Evolutionary conservation across 371 early-diverging fungal species (phyloP).

Genomic region (Apophysomyces elegans): DNA sequence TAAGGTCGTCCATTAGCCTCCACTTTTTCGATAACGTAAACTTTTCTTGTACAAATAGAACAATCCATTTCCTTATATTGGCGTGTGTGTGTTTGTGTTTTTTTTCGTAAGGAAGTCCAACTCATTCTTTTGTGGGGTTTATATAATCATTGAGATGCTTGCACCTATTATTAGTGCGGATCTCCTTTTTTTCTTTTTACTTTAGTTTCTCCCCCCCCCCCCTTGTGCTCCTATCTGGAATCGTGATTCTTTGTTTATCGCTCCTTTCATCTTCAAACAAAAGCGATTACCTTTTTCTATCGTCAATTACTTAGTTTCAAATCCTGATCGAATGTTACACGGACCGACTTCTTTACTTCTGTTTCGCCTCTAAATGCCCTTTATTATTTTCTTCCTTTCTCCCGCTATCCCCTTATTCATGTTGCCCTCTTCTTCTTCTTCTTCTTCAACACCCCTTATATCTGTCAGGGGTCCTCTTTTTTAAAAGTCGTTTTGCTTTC

Average conservation of each 20-base stretch:
- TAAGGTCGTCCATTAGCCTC: slow-evolving; percentile 63
- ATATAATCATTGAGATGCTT: not conserved
- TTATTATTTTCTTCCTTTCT: too few relatives aligned
- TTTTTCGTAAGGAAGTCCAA: slow-evolving; percentile 1
- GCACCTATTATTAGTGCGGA: slow-evolving; percentile 4
- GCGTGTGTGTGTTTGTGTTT: not conserved
- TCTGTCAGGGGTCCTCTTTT: too few relatives aligned
- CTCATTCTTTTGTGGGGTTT: not conserved
- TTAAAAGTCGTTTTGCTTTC: too few relatives aligned
- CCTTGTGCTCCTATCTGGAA: slow-evolving; percentile 6
- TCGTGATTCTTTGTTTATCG: slow-evolving; percentile 1
- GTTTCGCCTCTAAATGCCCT: too few relatives aligned
- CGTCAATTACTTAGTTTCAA: not conserved
- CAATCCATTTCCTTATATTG: slow-evolving; percentile 33
- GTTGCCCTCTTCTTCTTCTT: too few relatives aligned
- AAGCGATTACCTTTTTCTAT: slow-evolving; percentile 1
- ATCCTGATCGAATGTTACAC: too few relatives aligned
- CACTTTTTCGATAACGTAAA: slow-evolving; percentile 66
- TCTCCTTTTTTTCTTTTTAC: not conserved
- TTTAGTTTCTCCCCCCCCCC: not conserved
- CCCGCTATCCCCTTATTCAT: too few relatives aligned
- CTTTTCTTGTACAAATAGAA: slow-evolving; percentile 57
- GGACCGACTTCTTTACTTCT: too few relatives aligned
- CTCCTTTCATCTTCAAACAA: not conserved
- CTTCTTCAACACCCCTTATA: too few relatives aligned